Conservation (phyloP, 192 early-diverging fungal species). For the Podila horticola region DNA sequence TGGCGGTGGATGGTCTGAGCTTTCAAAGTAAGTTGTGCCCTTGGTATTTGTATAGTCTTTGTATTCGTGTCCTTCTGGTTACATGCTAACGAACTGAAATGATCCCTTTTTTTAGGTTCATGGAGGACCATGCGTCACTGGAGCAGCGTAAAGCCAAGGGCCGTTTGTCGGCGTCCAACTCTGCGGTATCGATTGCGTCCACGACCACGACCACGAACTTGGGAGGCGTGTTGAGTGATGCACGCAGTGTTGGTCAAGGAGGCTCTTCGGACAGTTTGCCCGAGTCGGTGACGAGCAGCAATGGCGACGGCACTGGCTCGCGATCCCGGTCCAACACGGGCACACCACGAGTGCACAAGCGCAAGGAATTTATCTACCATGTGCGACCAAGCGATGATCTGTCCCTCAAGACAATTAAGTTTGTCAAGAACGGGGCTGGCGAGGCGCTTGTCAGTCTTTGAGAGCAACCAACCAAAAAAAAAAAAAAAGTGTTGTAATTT, state of each 20-base stretch:
- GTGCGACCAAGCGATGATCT: constrained; percentile 45
- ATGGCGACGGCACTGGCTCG: background rate
- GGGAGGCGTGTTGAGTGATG: background rate
- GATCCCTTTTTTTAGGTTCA: constrained; percentile 22
- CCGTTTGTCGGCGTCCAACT: constrained; percentile 33
- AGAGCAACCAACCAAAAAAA: constrained; percentile 11
- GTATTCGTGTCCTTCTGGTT: background rate
- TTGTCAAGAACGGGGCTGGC: constrained; percentile 41
- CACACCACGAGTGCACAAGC: constrained; percentile 8
- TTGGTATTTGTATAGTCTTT: background rate
- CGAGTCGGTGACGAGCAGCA: background rate
- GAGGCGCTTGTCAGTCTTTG: constrained; percentile 24
- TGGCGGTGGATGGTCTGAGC: constrained; percentile 71
- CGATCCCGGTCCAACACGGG: background rate
- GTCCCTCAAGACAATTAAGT: constrained; percentile 44
- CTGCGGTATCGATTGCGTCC: constrained; percentile 32
- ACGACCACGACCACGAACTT: constrained; percentile 19
- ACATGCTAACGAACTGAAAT: background rate
- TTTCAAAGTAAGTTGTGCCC: constrained; percentile 58
- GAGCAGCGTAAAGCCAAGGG: constrained; percentile 42
- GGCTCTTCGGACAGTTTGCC: background rate
- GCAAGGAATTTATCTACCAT: constrained; percentile 39
- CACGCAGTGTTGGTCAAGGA: background rate
- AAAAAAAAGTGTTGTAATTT: background rate
- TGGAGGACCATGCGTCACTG: constrained; percentile 47